phyloP scores from a whole-genome alignment of 305 asterid genomes.

The Fraxinus greggii region DNA sequence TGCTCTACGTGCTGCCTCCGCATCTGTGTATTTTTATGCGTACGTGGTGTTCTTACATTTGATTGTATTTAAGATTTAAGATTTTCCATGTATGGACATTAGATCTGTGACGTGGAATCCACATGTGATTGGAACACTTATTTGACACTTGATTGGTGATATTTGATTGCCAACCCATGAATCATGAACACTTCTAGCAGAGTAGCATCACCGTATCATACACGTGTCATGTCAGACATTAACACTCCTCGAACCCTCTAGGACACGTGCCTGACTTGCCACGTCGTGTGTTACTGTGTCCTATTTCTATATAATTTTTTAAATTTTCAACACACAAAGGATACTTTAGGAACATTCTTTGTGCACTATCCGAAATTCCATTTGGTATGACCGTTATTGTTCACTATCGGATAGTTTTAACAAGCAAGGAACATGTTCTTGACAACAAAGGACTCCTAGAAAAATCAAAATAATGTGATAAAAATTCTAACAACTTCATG shows the following conservation, averaged over 20 bases:
- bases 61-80: conserved; percentile 49
- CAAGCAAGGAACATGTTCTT: background rate
- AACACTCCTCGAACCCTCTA: background rate
- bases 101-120: background rate
- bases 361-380: background rate
- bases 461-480: background rate
- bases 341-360: background rate
- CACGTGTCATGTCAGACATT: no score
- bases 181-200: background rate
- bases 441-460: background rate
- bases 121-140: background rate
- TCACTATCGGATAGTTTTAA: background rate
- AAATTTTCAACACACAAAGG: no score
- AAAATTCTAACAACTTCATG: background rate
- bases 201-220: no score
- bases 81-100: background rate
- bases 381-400: background rate
- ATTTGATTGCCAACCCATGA: background rate
- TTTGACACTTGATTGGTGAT: background rate
- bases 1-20: conserved; percentile 89
- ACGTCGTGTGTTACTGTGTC: background rate
- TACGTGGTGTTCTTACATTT: conserved; percentile 32
- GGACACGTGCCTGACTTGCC: background rate
- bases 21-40: conserved; percentile 97
- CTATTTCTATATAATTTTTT: background rate